These are phyloP conservation scores for Saccharum spontaneum DNA, from an alignment of 176 grass and related monocot genomes.

Conservation along the genomic window DNA sequence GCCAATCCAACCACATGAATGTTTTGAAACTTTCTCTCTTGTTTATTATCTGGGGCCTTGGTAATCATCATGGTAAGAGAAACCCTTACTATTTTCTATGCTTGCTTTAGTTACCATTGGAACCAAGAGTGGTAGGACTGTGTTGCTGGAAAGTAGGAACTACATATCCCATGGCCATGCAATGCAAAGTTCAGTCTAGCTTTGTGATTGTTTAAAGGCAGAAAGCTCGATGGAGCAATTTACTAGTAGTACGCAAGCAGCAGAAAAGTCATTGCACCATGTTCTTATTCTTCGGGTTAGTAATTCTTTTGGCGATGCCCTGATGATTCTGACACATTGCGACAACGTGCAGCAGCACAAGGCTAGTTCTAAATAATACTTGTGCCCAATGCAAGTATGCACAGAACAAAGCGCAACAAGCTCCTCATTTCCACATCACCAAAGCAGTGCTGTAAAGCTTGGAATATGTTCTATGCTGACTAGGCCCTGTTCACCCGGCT, in stretches of 20 bases:
- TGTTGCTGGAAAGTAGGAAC: conserved; percentile 41
- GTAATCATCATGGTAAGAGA: conserved; percentile 29
- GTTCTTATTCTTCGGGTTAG: conserved; percentile 41
- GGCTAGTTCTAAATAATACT: conserved; percentile 12
- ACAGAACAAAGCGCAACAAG: conserved; percentile 25
- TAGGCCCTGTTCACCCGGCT: no score
- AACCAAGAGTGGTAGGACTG: neutral
- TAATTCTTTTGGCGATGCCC: conserved; percentile 36
- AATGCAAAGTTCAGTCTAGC: conserved; percentile 17
- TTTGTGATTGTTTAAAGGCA: conserved; percentile 37
- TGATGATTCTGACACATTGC: conserved; percentile 42
- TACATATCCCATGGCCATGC: neutral
- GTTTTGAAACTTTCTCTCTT: conserved; percentile 35
- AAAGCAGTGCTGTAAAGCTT: conserved; percentile 46
- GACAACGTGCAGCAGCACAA: neutral
- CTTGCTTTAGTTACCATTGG: conserved; percentile 41
- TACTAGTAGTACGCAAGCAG: conserved; percentile 26
- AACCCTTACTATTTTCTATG: neutral
- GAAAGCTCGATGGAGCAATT: conserved; percentile 33
- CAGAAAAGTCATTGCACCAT: conserved; percentile 34
- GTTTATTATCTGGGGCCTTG: conserved; percentile 11
- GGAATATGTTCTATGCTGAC: conserved; percentile 46
- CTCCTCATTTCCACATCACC: conserved; percentile 25
- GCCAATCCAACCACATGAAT: conserved; percentile 31
- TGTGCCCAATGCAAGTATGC: conserved; percentile 4